Base-by-base conservation (phyloP, 768 basidiomycete genomes). In the Tricholoma terreum region DNA sequence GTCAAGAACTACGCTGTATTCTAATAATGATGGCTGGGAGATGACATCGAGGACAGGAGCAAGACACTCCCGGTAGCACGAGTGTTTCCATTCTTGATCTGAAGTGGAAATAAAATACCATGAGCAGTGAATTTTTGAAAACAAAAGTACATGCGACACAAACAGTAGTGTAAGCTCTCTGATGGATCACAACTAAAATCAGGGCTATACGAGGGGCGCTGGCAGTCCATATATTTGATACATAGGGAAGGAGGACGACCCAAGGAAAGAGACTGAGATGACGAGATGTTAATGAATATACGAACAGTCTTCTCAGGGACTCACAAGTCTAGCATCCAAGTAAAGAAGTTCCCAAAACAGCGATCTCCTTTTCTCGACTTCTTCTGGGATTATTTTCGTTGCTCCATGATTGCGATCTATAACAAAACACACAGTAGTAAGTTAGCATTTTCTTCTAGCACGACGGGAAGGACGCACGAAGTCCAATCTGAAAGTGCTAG, bases 71-170 rank as follows among this genome's bases (percentile, higher is more conserved):
- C 77, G 63, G 62, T 84, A 85, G 65, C 84, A 88, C 0, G 78
- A 76, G 61, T 87, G 84, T 63, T 85, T 86, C 86, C 86, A 89
- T 73, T 84, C 81, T 63, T 86, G 85, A 69, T 84, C 86, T 87
- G 54, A 21, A 49, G 58, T 61, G 33, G 45, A 53, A 31, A 67
- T 19, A 53, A 45, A 36, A 58, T 33, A 19, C 33, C 34, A 55
- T 61, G 14, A 53, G 48, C 22, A 19, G 58, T 21, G 38, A 46
- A n/a, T 31, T 17, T 38, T 60, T 38, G 24, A 33, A 58, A 36
- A 27, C 9, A 6, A 54, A 11, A 15, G 36, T 35, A 43, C 10
- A 22, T 40, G 11, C 15, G 35, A 11, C n/a, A 65, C 77, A 59
- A 55, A 78, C 80, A 81, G 46, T 75, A 73, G 56, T 79, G 77